Percentiles rank a stretch among this genome's conserved stretches.
Conservation (phyloP, 495 filamentous ascomycete genomes). For the Saxophila tyrrhenica region DNA sequence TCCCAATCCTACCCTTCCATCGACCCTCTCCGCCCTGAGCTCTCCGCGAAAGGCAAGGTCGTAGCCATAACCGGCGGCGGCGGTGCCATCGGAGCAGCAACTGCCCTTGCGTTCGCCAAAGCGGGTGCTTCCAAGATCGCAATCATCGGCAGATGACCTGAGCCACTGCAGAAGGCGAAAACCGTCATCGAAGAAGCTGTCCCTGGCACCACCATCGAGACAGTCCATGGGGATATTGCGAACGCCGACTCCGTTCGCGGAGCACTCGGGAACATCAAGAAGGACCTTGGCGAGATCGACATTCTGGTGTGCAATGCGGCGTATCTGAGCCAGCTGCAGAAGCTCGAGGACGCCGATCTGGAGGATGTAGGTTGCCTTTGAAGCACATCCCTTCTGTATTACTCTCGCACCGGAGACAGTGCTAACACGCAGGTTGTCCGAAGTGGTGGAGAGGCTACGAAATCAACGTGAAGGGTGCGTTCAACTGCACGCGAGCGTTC, state of each 20-base stretch:
- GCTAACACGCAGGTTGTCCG: slow-evolving; percentile 25
- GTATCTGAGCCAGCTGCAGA: slow-evolving; percentile 25
- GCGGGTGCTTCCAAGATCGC: slow-evolving; percentile 29
- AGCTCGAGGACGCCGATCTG: slow-evolving; percentile 22
- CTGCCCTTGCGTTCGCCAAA: slow-evolving; percentile 31
- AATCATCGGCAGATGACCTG: slow-evolving; percentile 21
- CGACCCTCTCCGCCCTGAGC: slow-evolving; percentile 2
- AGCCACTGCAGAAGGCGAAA: slow-evolving; percentile 26
- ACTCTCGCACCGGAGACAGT: too few species aligned
- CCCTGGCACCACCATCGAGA: slow-evolving; percentile 22
- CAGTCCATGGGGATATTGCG: slow-evolving; percentile 30
- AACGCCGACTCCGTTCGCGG: slow-evolving; percentile 31
- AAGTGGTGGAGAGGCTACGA: slow-evolving; percentile 18
- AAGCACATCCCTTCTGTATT: too few species aligned
- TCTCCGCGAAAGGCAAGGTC: slow-evolving; percentile 12
- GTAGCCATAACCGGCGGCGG: slow-evolving; percentile 24
- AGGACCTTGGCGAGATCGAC: slow-evolving; percentile 23
- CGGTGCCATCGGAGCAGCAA: slow-evolving; percentile 31
- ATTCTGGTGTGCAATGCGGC: slow-evolving; percentile 25
- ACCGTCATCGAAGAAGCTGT: slow-evolving; percentile 23
- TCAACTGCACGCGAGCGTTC: slow-evolving; percentile 32
- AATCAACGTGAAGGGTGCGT: slow-evolving; percentile 29
- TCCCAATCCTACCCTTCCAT: slow-evolving; percentile 15
- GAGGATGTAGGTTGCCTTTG: too few species aligned
- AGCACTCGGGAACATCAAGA: slow-evolving; percentile 31